These are phyloP conservation scores for Apostasia shenzhenica DNA, from an alignment of 106 monocot species.

Conservation along the genomic window DNA sequence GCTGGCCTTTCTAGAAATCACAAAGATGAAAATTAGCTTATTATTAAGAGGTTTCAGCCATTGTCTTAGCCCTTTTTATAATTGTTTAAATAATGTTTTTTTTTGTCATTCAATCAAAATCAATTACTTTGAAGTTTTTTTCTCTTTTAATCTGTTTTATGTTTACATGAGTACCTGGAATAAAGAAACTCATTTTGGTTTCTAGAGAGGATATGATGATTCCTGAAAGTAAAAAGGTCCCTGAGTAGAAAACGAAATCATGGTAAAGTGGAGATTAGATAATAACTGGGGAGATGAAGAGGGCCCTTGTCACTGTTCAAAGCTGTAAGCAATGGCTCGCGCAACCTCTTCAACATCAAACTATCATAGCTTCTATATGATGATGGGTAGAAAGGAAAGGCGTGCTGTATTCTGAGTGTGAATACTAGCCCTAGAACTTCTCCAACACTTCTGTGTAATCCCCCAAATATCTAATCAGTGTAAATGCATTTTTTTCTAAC, in stretches of 20 bases:
- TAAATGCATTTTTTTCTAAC: conserved; percentile 22
- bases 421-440: conserved; percentile 42
- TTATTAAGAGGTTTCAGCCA: too few species aligned
- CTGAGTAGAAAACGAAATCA: conserved; percentile 25
- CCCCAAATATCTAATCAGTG: conserved; percentile 13
- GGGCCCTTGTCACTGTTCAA: conserved; percentile 38
- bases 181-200: too few species aligned
- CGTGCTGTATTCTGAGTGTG: conserved; percentile 28
- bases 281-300: conserved; percentile 15
- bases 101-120: too few species aligned
- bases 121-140: too few species aligned
- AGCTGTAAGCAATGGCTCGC: conserved; percentile 47
- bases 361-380: conserved; percentile 25
- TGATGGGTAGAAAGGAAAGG: conserved; percentile 43
- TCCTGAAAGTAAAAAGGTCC: conserved; percentile 45
- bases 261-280: conserved; percentile 21
- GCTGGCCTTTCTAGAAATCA: too few species aligned
- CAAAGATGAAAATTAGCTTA: too few species aligned
- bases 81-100: too few species aligned
- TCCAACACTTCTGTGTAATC: conserved; percentile 15
- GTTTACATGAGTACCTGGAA: too few species aligned
- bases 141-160: too few species aligned
- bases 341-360: conserved; percentile 60
- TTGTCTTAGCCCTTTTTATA: too few species aligned
- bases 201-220: conserved; percentile 46